These are phyloP conservation scores for Microthlaspi erraticum DNA, from an alignment of 345 rosid genomes.

Conservation along the genomic window DNA sequence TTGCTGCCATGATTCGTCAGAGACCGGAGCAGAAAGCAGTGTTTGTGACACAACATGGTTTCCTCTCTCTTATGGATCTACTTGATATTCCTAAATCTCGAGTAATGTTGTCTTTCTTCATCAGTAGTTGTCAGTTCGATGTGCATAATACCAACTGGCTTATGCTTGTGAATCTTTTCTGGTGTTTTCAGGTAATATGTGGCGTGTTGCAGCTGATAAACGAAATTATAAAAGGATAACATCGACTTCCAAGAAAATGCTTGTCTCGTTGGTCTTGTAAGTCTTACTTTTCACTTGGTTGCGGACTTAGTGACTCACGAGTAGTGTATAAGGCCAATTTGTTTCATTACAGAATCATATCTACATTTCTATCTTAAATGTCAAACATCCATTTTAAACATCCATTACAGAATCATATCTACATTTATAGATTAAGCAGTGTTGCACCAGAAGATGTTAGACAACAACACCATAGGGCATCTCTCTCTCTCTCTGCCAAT, in stretches of 20 bases:
- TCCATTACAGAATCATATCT: too few relatives aligned
- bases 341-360: not conserved
- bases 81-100: conserved; percentile 81
- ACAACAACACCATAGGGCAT: conserved; percentile 50
- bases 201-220: conserved; percentile 93
- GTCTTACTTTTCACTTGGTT: conserved; percentile 42
- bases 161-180: conserved; percentile 28
- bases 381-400: too few relatives aligned
- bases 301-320: conserved; percentile 15
- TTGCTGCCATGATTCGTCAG: conserved; percentile 73
- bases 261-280: conserved; percentile 92
- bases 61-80: conserved; percentile 87
- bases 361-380: conserved; percentile 10
- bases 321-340: too few relatives aligned
- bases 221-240: conserved; percentile 81
- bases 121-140: conserved; percentile 7
- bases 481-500: conserved; percentile 56
- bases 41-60: conserved; percentile 89
- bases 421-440: conserved; percentile 64
- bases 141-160: conserved; percentile 9
- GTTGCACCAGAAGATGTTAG: conserved; percentile 65
- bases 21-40: conserved; percentile 89
- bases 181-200: conserved; percentile 71
- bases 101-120: conserved; percentile 49
- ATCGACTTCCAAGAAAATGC: conserved; percentile 91